Conservation (phyloP, 2,329 filamentous ascomycete genomes). For the Colletotrichum musae region DNA sequence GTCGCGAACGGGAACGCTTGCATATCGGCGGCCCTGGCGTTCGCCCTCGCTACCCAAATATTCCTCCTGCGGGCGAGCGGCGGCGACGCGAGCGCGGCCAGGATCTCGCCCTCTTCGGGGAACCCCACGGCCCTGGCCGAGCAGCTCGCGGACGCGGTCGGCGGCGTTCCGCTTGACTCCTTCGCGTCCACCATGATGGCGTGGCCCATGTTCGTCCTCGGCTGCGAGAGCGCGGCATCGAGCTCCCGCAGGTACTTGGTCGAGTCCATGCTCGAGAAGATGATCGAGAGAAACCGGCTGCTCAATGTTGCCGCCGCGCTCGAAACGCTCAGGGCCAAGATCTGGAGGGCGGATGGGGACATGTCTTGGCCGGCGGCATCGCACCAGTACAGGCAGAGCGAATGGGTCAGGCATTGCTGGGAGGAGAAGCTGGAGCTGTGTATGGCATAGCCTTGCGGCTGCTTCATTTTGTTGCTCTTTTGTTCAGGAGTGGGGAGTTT, state of each 20-base stretch:
- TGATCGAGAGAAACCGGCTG: slow-evolving; percentile 26
- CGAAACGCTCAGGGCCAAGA: slow-evolving; percentile 6
- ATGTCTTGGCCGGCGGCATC: not conserved
- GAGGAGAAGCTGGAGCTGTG: slow-evolving; percentile 18
- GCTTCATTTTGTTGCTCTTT: too few species aligned
- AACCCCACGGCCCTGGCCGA: slow-evolving; percentile 1
- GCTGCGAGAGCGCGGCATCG: slow-evolving; percentile 22
- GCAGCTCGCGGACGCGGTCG: slow-evolving; percentile 10
- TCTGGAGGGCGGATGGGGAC: slow-evolving; percentile 27
- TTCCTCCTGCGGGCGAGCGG: slow-evolving; percentile 29
- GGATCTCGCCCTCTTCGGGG: not conserved
- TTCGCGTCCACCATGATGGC: slow-evolving; percentile 34
- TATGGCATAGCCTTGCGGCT: slow-evolving; percentile 2
- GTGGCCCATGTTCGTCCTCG: slow-evolving; percentile 35
- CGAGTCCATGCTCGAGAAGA: slow-evolving; percentile 10
- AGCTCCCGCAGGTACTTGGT: slow-evolving; percentile 3
- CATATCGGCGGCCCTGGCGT: slow-evolving; percentile 22
- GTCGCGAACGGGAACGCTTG: slow-evolving; percentile 25
- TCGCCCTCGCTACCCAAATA: slow-evolving; percentile 29
- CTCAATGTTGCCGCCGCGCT: slow-evolving; percentile 23
- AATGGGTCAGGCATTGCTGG: slow-evolving; percentile 29
- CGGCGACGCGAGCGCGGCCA: not conserved
- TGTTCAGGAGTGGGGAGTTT: too few species aligned
- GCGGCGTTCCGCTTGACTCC: slow-evolving; percentile 15
- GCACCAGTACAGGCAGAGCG: not conserved